A percentile compares a stretch with the other conserved stretches of the same genome.
These are phyloP conservation scores for Hanseniaspora osmophila DNA, from an alignment of 805 yeast species.

Conservation along the genomic window DNA sequence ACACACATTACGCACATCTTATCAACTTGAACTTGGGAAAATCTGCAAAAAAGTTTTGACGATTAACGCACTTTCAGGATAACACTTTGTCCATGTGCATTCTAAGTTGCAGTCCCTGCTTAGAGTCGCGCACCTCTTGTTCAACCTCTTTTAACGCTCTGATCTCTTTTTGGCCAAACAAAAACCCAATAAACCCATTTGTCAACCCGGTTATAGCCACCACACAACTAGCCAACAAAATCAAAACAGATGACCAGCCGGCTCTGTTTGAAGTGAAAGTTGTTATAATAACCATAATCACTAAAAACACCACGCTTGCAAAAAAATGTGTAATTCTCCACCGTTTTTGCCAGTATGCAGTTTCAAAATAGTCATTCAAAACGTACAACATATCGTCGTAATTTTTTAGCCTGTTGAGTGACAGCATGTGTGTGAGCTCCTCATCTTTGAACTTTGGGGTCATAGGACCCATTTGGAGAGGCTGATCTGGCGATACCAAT, in stretches of 20 bases:
- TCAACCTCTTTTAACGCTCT: slow-evolving; percentile 68
- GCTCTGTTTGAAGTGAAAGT: slow-evolving; percentile 43
- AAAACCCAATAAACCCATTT: slow-evolving; percentile 62
- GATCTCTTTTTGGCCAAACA: slow-evolving; percentile 70
- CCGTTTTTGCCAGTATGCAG: slow-evolving; percentile 41
- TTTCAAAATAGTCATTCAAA: slow-evolving; percentile 35
- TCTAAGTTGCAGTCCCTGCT: slow-evolving; percentile 6
- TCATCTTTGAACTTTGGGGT: too few relatives aligned
- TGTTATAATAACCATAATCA: slow-evolving; percentile 41
- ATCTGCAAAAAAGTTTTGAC: too few relatives aligned
- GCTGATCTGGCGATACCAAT: slow-evolving; percentile 5
- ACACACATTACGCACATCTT: neutral
- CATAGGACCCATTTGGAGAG: too few relatives aligned
- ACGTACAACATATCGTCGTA: slow-evolving; percentile 38
- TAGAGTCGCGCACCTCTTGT: slow-evolving; percentile 41
- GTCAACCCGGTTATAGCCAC: slow-evolving; percentile 53
- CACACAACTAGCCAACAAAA: slow-evolving; percentile 40
- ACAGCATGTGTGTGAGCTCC: too few relatives aligned
- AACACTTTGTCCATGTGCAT: too few relatives aligned
- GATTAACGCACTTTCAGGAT: too few relatives aligned
- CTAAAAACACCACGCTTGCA: slow-evolving; percentile 34
- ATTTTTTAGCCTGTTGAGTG: slow-evolving; percentile 11
- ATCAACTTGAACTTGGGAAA: too few relatives aligned
- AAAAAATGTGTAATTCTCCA: slow-evolving; percentile 59
- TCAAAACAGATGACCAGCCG: slow-evolving; percentile 54